Evolutionary conservation across 192 early-diverging fungal genomes (phyloP).

Genomic region (Rhizophagus sp.): DNA sequence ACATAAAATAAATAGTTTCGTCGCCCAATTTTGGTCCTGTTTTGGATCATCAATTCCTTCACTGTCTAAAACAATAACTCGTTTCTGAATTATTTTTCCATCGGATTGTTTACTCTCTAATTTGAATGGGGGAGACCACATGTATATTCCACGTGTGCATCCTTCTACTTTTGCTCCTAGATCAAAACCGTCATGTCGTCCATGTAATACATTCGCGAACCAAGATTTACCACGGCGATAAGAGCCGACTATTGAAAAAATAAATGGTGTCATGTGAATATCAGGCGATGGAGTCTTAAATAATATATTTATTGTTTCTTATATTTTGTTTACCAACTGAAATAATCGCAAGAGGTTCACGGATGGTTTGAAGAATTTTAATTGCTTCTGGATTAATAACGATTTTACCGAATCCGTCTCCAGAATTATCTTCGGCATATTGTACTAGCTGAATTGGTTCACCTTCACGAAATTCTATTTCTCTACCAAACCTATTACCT

Average conservation of each 20-base stretch:
- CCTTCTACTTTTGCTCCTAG: constrained; percentile 12
- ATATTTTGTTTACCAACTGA: neutral
- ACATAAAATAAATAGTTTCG: constrained; percentile 28
- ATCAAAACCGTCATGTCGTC: constrained; percentile 22
- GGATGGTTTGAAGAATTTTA: neutral
- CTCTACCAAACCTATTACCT: neutral
- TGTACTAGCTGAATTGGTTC: neutral
- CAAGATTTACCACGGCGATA: constrained; percentile 25
- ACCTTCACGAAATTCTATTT: constrained; percentile 11
- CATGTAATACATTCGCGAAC: constrained; percentile 13
- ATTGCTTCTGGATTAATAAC: neutral
- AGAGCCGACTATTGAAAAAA: neutral
- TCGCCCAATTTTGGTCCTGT: constrained; percentile 20
- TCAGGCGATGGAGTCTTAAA: no score
- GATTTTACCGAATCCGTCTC: neutral
- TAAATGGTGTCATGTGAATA: no score
- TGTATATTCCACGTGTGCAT: constrained; percentile 20
- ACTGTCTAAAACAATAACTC: constrained; percentile 12
- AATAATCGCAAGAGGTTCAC: constrained; percentile 15
- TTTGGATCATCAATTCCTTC: constrained; percentile 27
- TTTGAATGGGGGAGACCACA: constrained; percentile 15
- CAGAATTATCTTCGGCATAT: neutral
- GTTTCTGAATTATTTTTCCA: neutral
- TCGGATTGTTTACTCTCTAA: neutral
- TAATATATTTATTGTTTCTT: no score